phyloP scores from a whole-genome alignment of 352 stramenopile genomes.

The Phytophthora hibernalis region DNA sequence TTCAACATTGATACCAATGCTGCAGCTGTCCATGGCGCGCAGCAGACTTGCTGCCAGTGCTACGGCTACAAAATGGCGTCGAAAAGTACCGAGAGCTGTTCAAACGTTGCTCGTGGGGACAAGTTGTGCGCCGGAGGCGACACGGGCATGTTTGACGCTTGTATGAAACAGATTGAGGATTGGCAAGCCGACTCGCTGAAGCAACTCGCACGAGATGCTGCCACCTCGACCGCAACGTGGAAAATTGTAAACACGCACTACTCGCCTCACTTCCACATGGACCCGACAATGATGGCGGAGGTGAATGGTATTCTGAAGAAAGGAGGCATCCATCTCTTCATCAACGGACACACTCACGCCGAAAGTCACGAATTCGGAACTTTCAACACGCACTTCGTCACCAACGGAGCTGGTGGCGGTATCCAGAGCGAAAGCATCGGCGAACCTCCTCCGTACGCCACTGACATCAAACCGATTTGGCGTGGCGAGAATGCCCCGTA shows the following conservation, averaged over 20 bases:
- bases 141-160: conserved; percentile 66
- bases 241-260: conserved; percentile 85
- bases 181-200: conserved; percentile 71
- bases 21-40: conserved; percentile 59
- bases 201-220: conserved; percentile 60
- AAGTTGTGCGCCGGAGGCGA: conserved; percentile 57
- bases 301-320: conserved; percentile 63
- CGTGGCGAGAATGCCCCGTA: conserved; percentile 64
- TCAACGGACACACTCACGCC: conserved; percentile 81
- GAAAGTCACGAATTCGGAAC: conserved; percentile 72
- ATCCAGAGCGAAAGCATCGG: conserved; percentile 82
- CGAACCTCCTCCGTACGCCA: conserved; percentile 52
- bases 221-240: conserved; percentile 64
- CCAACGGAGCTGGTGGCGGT: conserved; percentile 71
- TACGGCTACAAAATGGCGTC: conserved; percentile 78
- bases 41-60: conserved; percentile 83
- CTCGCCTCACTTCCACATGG: conserved; percentile 79
- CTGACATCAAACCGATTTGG: conserved; percentile 58
- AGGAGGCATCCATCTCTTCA: conserved; percentile 60
- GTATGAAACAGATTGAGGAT: conserved; percentile 57
- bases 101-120: conserved; percentile 55
- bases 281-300: conserved; percentile 67
- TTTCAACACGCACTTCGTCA: conserved; percentile 82
- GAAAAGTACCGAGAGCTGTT: conserved; percentile 45
- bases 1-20: conserved; percentile 79